Base-by-base conservation (phyloP, 441 rosid species). In the Euphorbia schlechtendalii region DNA sequence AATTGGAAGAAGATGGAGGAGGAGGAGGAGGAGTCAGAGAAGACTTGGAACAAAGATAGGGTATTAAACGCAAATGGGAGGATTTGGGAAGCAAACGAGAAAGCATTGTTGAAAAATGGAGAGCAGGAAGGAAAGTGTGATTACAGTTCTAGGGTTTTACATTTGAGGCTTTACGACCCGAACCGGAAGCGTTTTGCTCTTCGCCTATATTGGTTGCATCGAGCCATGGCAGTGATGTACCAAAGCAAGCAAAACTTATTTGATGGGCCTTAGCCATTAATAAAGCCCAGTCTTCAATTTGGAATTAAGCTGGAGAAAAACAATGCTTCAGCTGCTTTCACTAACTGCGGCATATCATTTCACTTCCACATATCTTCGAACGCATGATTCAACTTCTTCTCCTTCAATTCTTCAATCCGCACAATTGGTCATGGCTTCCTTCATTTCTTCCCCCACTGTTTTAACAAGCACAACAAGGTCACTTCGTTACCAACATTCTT, bases 41-140 rank as follows among this genome's bases (percentile, higher is more conserved):
- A 13, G 73, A 66, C 64, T 80, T 83, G 1, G 84, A 75, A 51
- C 80, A 71, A 61, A 74, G 64, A 58, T 69, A 60, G 9, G 80
- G 69, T 10, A 86, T 67, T 40, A 77, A 56, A 67, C 89, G 90
- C 59, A 91, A 69, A 67, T 78, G 80, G 51, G 88, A 87, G 55
- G 89, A 64, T 73, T 68, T 89, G 43, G 80, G 80, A 46, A 87
- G 73, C 18, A 92, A 77, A 62, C 98, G 96, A 78, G 80, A 71
- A 66, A 87, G 82, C 98, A 91, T 88, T 58, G 72, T 61, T 38
- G 10, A 13, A 15, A 18, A 10, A 6, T 15, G 52, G 8, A 49
- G 66, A 51, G 10, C 1, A 0, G 3, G 21, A 28, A 11, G 14
- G 13, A 4, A 22, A n/a, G 52, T 25, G 40, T 36, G 40, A 36